Evolutionary conservation across 139 green algal species (phyloP).

Genomic region (Chlorella sp.): DNA sequence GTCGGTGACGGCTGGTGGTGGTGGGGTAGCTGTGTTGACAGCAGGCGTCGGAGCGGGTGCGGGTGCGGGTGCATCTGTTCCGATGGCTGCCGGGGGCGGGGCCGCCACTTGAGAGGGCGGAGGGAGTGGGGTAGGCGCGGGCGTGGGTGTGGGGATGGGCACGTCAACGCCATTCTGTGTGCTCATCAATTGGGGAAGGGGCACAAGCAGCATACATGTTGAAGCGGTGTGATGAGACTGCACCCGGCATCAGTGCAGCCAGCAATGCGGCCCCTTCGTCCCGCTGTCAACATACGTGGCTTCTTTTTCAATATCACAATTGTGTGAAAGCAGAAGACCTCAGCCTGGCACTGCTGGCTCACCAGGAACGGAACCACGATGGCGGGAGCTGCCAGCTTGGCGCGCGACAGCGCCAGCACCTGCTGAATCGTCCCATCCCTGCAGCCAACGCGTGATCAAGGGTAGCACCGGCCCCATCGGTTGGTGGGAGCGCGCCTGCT

Average conservation of each 20-base stretch:
- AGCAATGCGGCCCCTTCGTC: too few relatives aligned
- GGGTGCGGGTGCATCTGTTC: not conserved
- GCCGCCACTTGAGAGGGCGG: not conserved
- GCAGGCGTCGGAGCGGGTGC: not conserved
- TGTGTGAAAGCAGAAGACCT: too few relatives aligned
- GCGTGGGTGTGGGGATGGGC: not conserved
- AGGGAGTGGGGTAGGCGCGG: not conserved
- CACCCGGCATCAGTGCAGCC: too few relatives aligned
- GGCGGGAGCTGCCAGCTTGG: not conserved
- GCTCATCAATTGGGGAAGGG: too few relatives aligned
- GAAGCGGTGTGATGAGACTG: too few relatives aligned
- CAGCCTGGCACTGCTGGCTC: not conserved
- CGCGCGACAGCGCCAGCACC: not conserved
- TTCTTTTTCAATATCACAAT: too few relatives aligned
- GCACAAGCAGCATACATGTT: too few relatives aligned
- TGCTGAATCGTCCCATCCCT: not conserved
- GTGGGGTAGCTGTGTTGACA: too few relatives aligned
- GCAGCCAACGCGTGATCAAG: not conserved
- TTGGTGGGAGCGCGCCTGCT: not conserved
- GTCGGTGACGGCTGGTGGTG: too few relatives aligned
- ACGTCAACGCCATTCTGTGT: not conserved
- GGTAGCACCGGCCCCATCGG: not conserved
- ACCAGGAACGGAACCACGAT: not conserved
- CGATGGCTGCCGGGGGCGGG: not conserved
- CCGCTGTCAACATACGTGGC: too few relatives aligned